Conservation (phyloP, 2,329 filamentous ascomycete genomes). For the Aurifilum marmelostoma region DNA sequence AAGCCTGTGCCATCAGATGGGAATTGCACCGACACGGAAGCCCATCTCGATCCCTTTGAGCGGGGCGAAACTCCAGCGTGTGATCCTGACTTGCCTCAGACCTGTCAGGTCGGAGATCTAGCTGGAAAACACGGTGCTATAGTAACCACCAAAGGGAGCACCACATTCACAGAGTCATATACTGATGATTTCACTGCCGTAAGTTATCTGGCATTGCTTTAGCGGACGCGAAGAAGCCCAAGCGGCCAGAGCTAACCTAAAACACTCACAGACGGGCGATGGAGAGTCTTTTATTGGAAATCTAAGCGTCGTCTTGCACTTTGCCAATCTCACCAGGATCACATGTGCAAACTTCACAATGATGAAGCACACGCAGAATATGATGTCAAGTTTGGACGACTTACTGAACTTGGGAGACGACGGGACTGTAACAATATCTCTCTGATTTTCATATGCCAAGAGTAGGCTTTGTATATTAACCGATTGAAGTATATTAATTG, state of each 20-base stretch:
- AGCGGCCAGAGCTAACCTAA: neutral
- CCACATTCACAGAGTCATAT: slow-evolving; percentile 44
- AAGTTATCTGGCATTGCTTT: neutral
- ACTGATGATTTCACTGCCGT: slow-evolving; percentile 58
- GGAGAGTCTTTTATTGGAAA: slow-evolving; percentile 64
- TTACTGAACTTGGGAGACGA: slow-evolving; percentile 1
- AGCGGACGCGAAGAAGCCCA: too few relatives aligned
- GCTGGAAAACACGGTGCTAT: slow-evolving; percentile 73
- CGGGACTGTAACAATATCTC: neutral
- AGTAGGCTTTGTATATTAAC: neutral
- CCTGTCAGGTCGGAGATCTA: slow-evolving; percentile 77
- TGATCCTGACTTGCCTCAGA: slow-evolving; percentile 57
- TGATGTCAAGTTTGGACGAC: slow-evolving; percentile 11
- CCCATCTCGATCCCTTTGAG: slow-evolving; percentile 71
- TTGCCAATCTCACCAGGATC: slow-evolving; percentile 64
- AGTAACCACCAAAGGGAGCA: slow-evolving; percentile 51
- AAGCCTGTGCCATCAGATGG: slow-evolving; percentile 64
- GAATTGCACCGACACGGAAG: slow-evolving; percentile 70
- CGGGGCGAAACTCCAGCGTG: slow-evolving; percentile 67
- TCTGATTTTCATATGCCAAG: neutral
- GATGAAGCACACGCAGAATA: neutral
- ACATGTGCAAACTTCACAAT: slow-evolving; percentile 65
- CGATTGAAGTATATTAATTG: neutral
- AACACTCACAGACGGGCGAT: slow-evolving; percentile 40
- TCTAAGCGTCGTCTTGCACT: slow-evolving; percentile 67